Base-by-base conservation (phyloP, 2,329 filamentous ascomycete species). In the Epichloe amarillans region DNA sequence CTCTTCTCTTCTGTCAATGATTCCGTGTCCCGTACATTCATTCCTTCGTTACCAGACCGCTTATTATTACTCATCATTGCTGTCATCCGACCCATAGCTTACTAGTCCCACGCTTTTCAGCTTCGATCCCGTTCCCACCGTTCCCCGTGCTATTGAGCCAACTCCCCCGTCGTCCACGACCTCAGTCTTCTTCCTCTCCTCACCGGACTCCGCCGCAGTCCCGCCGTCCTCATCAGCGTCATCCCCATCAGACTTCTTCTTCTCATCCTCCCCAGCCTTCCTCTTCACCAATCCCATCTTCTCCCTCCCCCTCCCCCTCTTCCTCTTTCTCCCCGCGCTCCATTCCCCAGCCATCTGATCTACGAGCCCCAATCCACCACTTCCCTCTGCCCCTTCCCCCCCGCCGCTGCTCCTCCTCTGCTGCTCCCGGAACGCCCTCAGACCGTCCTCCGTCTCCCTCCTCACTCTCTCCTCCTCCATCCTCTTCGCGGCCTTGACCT, bases 381-480 rank as follows among this genome's bases (percentile, higher is more conserved):
- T 21, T 63, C 64, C 53, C 57, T 63, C 23, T 53, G 61, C 48
- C 66, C 67, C 57, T 62, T 66, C 62, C 66, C 60, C 23, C 23
- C 21, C 62, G n/a, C 53, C 17, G 36, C 63, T 51, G 36, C 60
- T 50, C 60, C 62, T 66, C 60, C 62, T 66, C 65, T 78, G 76
- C 58, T 70, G 68, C 61, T 70, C 67, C 50, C 79, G 69, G 59
- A 85, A 85, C 30, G 67, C 67, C 56, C 68, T 69, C 17, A 85
- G 62, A 5, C 77, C 72, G 23, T 77, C 73, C 58, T 80, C 76
- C 39, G 73, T 76, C 69, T 84, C 80, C 30, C 67, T 66, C 56
- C 69, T 68, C 47, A 75, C 66, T 43, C 70, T 63, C 53, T 77
- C 76, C 62, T 83, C 80, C 57, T 79, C 79, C 5, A 62, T 65